A percentile compares a stretch with the other conserved stretches of the same genome.
These are phyloP conservation scores for Nicotiana otophora DNA, from an alignment of 257 asterid species.

Conservation along the genomic window DNA sequence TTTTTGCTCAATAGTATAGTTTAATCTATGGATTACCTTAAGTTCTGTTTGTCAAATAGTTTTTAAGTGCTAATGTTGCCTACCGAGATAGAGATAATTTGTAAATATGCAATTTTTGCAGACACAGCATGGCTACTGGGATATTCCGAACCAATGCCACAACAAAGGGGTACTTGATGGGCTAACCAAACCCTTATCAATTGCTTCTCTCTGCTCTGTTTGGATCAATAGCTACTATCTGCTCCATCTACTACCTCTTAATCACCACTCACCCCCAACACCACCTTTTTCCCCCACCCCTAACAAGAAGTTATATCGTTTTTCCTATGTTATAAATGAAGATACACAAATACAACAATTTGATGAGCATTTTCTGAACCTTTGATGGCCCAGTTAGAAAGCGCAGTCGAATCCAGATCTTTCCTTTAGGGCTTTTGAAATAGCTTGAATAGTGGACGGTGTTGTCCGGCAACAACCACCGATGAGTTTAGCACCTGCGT, in stretches of 20 bases:
- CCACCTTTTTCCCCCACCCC: neutral
- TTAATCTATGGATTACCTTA: too few relatives aligned
- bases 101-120: too few relatives aligned
- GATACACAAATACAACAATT: neutral
- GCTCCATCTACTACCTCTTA: neutral
- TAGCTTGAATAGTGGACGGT: constrained; percentile 48
- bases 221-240: neutral
- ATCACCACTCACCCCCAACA: neutral
- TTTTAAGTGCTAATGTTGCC: too few relatives aligned
- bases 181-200: too few relatives aligned
- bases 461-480: constrained; percentile 88
- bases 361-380: neutral
- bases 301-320: neutral
- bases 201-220: too few relatives aligned
- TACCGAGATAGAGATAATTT: too few relatives aligned
- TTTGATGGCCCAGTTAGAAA: neutral
- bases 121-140: too few relatives aligned
- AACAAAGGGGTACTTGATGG: too few relatives aligned
- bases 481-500: constrained; percentile 66
- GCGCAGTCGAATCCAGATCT: neutral
- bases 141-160: too few relatives aligned
- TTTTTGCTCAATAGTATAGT: too few relatives aligned
- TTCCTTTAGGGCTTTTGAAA: constrained; percentile 54
- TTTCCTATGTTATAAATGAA: neutral
- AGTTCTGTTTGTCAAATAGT: too few relatives aligned